Conservation (phyloP, 495 filamentous ascomycete species). For the Neurospora sp. region DNA sequence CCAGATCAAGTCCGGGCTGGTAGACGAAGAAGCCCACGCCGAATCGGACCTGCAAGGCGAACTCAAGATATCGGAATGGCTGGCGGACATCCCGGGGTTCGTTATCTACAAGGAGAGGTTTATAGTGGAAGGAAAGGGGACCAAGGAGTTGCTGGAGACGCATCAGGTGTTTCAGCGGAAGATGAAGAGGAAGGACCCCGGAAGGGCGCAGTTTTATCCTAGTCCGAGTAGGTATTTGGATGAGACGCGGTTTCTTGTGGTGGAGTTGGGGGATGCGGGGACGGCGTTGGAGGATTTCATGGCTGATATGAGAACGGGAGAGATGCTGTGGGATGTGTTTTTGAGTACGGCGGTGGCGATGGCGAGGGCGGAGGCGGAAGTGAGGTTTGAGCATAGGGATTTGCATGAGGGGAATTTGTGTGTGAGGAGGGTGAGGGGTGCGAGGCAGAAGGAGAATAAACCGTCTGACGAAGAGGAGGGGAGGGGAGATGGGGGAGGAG, state of each 20-base stretch:
- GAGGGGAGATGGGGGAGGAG: background rate
- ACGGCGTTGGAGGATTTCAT: slow-evolving; percentile 58
- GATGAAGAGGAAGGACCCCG: slow-evolving; percentile 46
- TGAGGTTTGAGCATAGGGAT: slow-evolving; percentile 72
- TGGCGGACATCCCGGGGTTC: slow-evolving; percentile 78
- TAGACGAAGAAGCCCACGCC: slow-evolving; percentile 39
- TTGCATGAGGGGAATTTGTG: slow-evolving; percentile 85
- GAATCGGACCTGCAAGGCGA: slow-evolving; percentile 42
- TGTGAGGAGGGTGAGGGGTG: slow-evolving; percentile 26
- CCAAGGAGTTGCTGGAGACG: slow-evolving; percentile 51
- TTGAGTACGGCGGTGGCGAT: slow-evolving; percentile 69
- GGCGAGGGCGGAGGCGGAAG: slow-evolving; percentile 61
- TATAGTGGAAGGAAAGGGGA: slow-evolving; percentile 60
- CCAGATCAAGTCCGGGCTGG: slow-evolving; percentile 34
- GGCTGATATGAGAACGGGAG: no score
- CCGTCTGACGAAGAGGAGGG: no score
- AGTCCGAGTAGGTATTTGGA: slow-evolving; percentile 49
- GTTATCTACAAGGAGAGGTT: slow-evolving; percentile 76
- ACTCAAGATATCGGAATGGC: slow-evolving; percentile 61
- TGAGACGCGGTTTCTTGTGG: slow-evolving; percentile 63
- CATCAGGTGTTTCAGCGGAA: slow-evolving; percentile 51
- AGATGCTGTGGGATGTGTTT: slow-evolving; percentile 76
- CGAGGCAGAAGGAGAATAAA: slow-evolving; percentile 8
- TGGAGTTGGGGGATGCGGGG: slow-evolving; percentile 85
- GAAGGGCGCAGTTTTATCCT: slow-evolving; percentile 56